Evolutionary conservation across 768 basidiomycete genomes (phyloP).

Genomic region (Russula olivacea): DNA sequence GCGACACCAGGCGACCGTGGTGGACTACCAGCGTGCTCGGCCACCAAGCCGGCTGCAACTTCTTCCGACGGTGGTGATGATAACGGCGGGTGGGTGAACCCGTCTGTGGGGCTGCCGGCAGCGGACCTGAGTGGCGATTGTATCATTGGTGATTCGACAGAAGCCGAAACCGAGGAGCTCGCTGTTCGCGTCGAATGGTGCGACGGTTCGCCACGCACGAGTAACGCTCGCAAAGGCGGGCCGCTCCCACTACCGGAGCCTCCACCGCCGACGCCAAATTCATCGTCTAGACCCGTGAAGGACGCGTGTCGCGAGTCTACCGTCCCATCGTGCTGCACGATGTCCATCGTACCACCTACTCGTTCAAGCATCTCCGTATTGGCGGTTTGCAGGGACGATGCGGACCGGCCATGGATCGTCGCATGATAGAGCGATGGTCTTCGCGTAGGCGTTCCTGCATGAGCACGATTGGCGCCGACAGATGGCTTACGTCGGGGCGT

Average conservation of each 20-base stretch:
- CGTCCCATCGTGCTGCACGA: constrained; percentile 44
- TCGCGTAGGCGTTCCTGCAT: constrained; percentile 19
- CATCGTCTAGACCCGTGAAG: not conserved
- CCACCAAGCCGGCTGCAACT: not conserved
- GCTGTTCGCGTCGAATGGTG: constrained; percentile 5
- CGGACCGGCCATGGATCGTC: constrained; percentile 31
- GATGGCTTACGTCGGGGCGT: constrained; percentile 12
- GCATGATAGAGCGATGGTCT: constrained; percentile 26
- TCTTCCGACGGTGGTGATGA: not conserved
- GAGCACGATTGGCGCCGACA: not conserved
- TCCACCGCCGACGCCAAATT: not conserved
- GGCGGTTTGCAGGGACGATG: constrained; percentile 54
- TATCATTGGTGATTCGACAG: not conserved
- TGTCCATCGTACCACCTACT: constrained; percentile 62
- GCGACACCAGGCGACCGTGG: constrained; percentile 34
- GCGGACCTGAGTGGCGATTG: not conserved
- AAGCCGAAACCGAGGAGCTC: constrained; percentile 2
- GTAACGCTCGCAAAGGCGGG: not conserved
- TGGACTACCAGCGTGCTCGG: not conserved
- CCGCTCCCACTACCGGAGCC: not conserved
- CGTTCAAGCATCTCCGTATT: constrained; percentile 64
- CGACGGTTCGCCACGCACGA: constrained; percentile 15
- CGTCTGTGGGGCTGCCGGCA: not conserved
- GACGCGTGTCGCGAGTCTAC: constrained; percentile 18
- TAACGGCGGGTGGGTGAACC: not conserved